phyloP scores from a whole-genome alignment of 2,329 filamentous ascomycete genomes.

The Torrubiella hemipterigena region DNA sequence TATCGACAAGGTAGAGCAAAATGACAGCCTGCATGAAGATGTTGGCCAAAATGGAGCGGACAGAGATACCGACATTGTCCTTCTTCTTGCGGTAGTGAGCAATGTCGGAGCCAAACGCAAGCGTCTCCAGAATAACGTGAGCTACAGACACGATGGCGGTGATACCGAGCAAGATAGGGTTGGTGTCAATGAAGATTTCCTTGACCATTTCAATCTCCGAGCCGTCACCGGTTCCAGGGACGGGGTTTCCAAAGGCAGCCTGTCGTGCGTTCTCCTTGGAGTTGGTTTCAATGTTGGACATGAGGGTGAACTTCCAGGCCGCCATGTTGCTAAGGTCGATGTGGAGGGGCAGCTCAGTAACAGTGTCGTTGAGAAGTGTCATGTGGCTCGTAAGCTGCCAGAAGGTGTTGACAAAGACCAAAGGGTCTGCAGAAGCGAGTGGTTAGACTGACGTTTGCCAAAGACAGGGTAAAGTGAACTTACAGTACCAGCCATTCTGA shows the following conservation, averaged over 20 bases:
- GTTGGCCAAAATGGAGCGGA: conserved; percentile 91
- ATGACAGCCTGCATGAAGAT: conserved; percentile 96
- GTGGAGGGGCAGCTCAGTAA: conserved; percentile 68
- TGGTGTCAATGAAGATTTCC: conserved; percentile 86
- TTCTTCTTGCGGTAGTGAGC: conserved; percentile 99
- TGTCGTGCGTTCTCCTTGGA: conserved; percentile 73
- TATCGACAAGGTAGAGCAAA: conserved; percentile 93
- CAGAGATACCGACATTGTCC: conserved; percentile 92
- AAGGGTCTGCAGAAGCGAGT: conserved; percentile 40
- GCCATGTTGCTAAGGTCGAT: conserved; percentile 72
- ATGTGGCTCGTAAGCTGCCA: conserved; percentile 93
- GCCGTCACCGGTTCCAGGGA: conserved; percentile 74
- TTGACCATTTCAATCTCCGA: conserved; percentile 96
- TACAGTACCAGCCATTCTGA: conserved; percentile 81
- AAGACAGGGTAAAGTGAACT: too few species aligned
- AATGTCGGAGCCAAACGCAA: conserved; percentile 96
- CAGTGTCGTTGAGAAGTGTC: conserved; percentile 82
- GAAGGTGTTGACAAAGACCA: conserved; percentile 89
- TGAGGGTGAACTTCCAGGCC: conserved; percentile 81
- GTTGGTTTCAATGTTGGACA: conserved; percentile 76
- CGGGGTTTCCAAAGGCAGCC: conserved; percentile 59
- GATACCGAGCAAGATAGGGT: conserved; percentile 76
- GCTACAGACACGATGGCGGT: conserved; percentile 77
- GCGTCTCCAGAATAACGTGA: conserved; percentile 89
- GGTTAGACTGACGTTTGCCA: conserved; percentile 9